Evolutionary conservation across 192 early-diverging fungal species (phyloP).

Genomic region (Chytriomyces hyalinus): DNA sequence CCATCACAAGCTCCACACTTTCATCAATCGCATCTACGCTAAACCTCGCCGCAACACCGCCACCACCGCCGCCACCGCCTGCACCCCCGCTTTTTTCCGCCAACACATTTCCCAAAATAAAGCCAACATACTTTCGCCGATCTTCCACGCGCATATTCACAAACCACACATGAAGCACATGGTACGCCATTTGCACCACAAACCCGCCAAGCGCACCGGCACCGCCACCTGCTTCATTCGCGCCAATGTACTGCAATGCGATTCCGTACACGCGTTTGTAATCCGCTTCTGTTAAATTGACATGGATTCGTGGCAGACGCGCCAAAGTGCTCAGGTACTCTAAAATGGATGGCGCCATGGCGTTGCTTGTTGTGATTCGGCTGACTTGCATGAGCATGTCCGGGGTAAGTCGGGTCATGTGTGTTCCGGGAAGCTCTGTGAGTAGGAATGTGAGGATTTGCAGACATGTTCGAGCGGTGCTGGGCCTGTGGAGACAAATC

Average conservation of each 20-base stretch:
- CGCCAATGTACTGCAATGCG: slow-evolving; percentile 82
- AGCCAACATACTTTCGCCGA: slow-evolving; percentile 78
- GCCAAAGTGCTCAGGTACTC: slow-evolving; percentile 92
- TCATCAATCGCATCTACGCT: slow-evolving; percentile 67
- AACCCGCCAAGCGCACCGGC: slow-evolving; percentile 47
- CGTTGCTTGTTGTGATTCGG: slow-evolving; percentile 72
- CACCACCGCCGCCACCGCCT: neutral
- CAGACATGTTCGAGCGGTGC: slow-evolving; percentile 78
- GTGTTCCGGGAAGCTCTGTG: slow-evolving; percentile 75
- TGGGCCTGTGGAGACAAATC: slow-evolving; percentile 38
- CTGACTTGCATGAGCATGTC: slow-evolving; percentile 76
- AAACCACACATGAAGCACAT: slow-evolving; percentile 90
- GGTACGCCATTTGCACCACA: slow-evolving; percentile 89
- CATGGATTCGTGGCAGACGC: slow-evolving; percentile 74
- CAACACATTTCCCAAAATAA: slow-evolving; percentile 68
- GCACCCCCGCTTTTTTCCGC: neutral
- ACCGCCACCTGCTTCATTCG: slow-evolving; percentile 15
- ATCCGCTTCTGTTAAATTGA: slow-evolving; percentile 79
- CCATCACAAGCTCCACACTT: slow-evolving; percentile 89
- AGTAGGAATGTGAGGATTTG: slow-evolving; percentile 80
- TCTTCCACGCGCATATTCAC: slow-evolving; percentile 76
- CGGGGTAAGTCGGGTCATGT: slow-evolving; percentile 73
- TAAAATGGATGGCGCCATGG: slow-evolving; percentile 83
- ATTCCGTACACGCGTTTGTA: slow-evolving; percentile 91
- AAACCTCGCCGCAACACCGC: neutral